Percentiles rank a stretch among this genome's conserved stretches.
These are phyloP conservation scores for Thymus quinquecostatus DNA, from an alignment of 257 asterid species.

Conservation along the genomic window DNA sequence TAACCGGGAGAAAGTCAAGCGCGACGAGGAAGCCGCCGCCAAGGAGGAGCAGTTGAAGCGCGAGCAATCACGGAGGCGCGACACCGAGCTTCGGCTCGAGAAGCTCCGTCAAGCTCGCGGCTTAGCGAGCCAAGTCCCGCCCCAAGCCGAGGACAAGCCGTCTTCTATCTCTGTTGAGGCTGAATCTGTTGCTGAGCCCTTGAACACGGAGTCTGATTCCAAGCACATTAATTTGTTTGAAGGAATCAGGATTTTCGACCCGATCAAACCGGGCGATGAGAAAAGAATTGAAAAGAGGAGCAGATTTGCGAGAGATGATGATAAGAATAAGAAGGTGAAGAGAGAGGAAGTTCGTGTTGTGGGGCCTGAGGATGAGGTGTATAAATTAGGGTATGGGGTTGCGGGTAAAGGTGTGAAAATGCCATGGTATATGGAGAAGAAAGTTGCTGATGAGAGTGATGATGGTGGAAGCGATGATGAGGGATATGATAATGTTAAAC, in stretches of 20 bases:
- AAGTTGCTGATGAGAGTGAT: conserved; percentile 33
- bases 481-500: conserved; percentile 24
- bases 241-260: conserved; percentile 85
- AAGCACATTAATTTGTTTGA: conserved; percentile 82
- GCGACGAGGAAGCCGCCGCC: conserved; percentile 93
- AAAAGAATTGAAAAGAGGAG: conserved; percentile 47
- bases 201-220: conserved; percentile 48
- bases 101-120: conserved; percentile 89
- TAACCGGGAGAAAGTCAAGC: conserved; percentile 87
- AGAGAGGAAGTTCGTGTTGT: conserved; percentile 73
- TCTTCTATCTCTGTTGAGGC: conserved; percentile 24
- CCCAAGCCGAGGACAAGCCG: conserved; percentile 35
- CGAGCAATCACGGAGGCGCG: conserved; percentile 75
- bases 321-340: conserved; percentile 61
- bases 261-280: conserved; percentile 45
- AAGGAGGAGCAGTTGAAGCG: conserved; percentile 90
- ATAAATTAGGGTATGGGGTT: conserved; percentile 84
- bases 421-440: conserved; percentile 94
- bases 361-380: conserved; percentile 89
- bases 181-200: conserved; percentile 32
- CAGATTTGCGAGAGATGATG: conserved; percentile 35
- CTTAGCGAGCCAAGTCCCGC: conserved; percentile 34
- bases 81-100: conserved; percentile 69
- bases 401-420: conserved; percentile 91
- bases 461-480: conserved; percentile 41